phyloP scores from a whole-genome alignment of 2,329 filamentous ascomycete species.

The Tolypocladium paradoxum region DNA sequence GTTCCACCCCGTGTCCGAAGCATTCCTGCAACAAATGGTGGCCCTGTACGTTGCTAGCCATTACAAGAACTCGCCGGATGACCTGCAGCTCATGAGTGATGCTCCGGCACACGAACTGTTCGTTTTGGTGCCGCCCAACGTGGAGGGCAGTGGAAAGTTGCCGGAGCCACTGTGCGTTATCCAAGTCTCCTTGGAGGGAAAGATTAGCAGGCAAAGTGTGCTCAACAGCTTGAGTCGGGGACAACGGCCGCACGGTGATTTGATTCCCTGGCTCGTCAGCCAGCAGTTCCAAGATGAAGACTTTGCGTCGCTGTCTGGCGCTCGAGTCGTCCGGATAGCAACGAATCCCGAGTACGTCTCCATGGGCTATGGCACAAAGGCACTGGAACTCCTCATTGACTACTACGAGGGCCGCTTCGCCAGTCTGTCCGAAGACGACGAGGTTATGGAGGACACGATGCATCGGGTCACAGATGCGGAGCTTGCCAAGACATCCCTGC shows the following conservation, averaged over 20 bases:
- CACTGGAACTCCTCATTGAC: slow-evolving; percentile 75
- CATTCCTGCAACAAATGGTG: slow-evolving; percentile 97
- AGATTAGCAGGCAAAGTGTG: slow-evolving; percentile 88
- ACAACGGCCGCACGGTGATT: slow-evolving; percentile 77
- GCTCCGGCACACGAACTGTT: slow-evolving; percentile 94
- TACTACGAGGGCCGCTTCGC: slow-evolving; percentile 94
- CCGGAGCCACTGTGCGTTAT: slow-evolving; percentile 93
- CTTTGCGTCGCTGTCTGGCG: slow-evolving; percentile 87
- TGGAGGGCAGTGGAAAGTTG: slow-evolving; percentile 64
- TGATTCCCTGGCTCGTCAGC: slow-evolving; percentile 95
- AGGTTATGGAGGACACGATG: slow-evolving; percentile 50
- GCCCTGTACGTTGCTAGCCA: slow-evolving; percentile 93
- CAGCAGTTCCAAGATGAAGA: slow-evolving; percentile 98
- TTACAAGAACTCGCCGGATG: slow-evolving; percentile 97
- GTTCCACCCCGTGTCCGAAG: slow-evolving; percentile 93
- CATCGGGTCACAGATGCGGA: slow-evolving; percentile 74
- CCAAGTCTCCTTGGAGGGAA: slow-evolving; percentile 87
- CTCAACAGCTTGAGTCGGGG: slow-evolving; percentile 82
- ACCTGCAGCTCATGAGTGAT: slow-evolving; percentile 97
- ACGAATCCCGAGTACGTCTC: slow-evolving; percentile 87
- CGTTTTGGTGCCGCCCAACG: slow-evolving; percentile 78
- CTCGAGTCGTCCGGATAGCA: slow-evolving; percentile 84
- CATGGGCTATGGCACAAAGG: slow-evolving; percentile 90
- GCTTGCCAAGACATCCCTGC: slow-evolving; percentile 61
- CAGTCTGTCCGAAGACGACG: slow-evolving; percentile 63